Evolutionary conservation across 2,329 filamentous ascomycete species (phyloP).

Genomic region (Madurella fahalii): DNA sequence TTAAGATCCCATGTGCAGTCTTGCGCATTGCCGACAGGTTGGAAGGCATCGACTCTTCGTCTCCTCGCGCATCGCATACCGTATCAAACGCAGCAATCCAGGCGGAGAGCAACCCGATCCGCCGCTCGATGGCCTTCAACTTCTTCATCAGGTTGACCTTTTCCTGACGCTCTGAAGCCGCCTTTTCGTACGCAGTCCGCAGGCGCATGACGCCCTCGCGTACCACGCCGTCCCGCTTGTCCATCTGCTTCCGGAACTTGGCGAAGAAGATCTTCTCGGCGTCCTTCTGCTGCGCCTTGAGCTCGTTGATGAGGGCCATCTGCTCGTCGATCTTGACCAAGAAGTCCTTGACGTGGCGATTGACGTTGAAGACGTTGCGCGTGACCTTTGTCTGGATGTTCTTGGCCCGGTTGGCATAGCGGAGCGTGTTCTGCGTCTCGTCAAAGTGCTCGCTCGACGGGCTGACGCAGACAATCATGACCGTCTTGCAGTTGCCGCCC

Average conservation of each 20-base stretch:
- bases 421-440: slow-evolving; percentile 95
- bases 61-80: slow-evolving; percentile 68
- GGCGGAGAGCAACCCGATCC: slow-evolving; percentile 79
- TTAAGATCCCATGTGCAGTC: slow-evolving; percentile 80
- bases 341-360: slow-evolving; percentile 98
- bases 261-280: slow-evolving; percentile 74
- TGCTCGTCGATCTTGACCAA: slow-evolving; percentile 99
- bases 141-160: slow-evolving; percentile 77
- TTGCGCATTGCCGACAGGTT: slow-evolving; percentile 75
- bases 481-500: slow-evolving; percentile 95
- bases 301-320: slow-evolving; percentile 91
- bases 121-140: slow-evolving; percentile 74
- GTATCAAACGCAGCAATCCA: slow-evolving; percentile 92
- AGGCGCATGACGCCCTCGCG: slow-evolving; percentile 78
- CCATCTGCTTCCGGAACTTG: slow-evolving; percentile 87
- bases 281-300: slow-evolving; percentile 89
- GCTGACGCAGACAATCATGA: slow-evolving; percentile 99
- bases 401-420: slow-evolving; percentile 96
- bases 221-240: slow-evolving; percentile 72
- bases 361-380: slow-evolving; percentile 98
- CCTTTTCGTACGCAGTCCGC: slow-evolving; percentile 78
- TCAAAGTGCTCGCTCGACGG: slow-evolving; percentile 96
- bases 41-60: slow-evolving; percentile 62
- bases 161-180: slow-evolving; percentile 71
- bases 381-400: slow-evolving; percentile 99